phyloP scores from a whole-genome alignment of 495 filamentous ascomycete species.

The Lasiosphaeria hispida region DNA sequence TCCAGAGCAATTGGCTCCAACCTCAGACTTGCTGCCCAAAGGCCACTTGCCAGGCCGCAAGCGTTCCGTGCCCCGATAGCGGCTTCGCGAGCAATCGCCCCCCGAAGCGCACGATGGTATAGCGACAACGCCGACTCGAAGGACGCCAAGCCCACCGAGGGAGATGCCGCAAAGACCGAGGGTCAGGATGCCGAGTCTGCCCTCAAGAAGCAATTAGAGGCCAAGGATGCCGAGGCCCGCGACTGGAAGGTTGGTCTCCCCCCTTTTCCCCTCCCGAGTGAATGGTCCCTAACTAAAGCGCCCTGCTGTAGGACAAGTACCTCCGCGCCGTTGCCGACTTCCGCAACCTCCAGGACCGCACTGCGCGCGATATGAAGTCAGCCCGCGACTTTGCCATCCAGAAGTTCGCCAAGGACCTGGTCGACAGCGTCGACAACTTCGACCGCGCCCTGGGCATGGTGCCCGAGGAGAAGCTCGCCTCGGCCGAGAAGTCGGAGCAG shows the following conservation, averaged over 20 bases:
- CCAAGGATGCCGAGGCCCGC: conserved; percentile 76
- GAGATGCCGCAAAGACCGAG: conserved; percentile 28
- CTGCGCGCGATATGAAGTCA: conserved; percentile 81
- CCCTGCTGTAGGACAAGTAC: conserved; percentile 71
- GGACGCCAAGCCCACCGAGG: conserved; percentile 29
- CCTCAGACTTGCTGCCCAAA: conserved; percentile 24
- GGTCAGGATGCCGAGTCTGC: conserved; percentile 32
- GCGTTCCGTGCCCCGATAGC: conserved; percentile 27
- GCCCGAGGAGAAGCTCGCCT: conserved; percentile 64
- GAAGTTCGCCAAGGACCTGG: conserved; percentile 87
- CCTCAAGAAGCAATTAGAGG: conserved; percentile 68
- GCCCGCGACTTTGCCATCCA: conserved; percentile 93
- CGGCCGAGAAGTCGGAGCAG: conserved; percentile 52
- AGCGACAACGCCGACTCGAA: conserved; percentile 43
- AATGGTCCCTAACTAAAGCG: conserved; percentile 4
- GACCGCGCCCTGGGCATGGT: conserved; percentile 85
- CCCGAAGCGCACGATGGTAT: conserved; percentile 42
- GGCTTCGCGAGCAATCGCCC: conserved; percentile 26
- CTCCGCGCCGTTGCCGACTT: conserved; percentile 92
- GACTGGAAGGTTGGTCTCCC: conserved; percentile 73
- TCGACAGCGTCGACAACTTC: conserved; percentile 94
- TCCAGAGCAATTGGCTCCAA: conserved; percentile 37
- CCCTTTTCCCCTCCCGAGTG: background rate
- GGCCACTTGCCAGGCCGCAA: conserved; percentile 32
- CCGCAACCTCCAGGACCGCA: conserved; percentile 94